A percentile compares a stretch with the other conserved stretches of the same genome.
Conservation (phyloP, 768 basidiomycete genomes). For the Dioszegia hungarica region DNA sequence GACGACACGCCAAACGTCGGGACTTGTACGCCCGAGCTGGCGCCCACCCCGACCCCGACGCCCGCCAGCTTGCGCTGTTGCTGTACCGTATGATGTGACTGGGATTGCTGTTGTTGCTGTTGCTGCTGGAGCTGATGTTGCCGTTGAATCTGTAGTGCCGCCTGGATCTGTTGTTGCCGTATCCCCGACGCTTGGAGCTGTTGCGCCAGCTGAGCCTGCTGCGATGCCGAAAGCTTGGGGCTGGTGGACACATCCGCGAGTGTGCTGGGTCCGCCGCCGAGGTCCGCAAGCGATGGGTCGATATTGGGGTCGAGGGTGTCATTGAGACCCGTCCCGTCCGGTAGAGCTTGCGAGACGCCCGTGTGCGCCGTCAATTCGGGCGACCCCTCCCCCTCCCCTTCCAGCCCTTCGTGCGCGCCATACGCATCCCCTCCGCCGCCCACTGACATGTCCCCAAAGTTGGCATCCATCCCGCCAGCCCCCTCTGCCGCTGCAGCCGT, state of each 20-base stretch:
- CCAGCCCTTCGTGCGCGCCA: neutral
- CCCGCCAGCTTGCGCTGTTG: neutral
- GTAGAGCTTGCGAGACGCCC: neutral
- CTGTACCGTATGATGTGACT: neutral
- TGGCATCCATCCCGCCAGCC: neutral
- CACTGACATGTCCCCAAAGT: neutral
- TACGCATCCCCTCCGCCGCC: neutral
- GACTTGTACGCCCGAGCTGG: neutral
- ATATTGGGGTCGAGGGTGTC: constrained; percentile 5
- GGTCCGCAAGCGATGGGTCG: constrained; percentile 3
- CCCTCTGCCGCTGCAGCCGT: constrained; percentile 7
- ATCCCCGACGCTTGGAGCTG: neutral
- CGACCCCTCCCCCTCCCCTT: neutral
- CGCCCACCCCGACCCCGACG: constrained; percentile 2
- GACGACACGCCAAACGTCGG: constrained; percentile 1
- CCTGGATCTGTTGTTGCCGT: neutral
- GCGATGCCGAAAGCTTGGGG: neutral
- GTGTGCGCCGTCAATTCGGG: neutral
- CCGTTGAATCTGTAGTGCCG: neutral
- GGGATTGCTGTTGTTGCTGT: neutral
- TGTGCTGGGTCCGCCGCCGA: neutral
- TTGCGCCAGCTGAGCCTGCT: neutral
- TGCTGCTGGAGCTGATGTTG: neutral
- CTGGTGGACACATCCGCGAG: neutral
- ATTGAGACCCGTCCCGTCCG: neutral